Evolutionary conservation across 1,284 basidiomycete species (phyloP).

Genomic region (Cutaneotrichosporon spelunceum): DNA sequence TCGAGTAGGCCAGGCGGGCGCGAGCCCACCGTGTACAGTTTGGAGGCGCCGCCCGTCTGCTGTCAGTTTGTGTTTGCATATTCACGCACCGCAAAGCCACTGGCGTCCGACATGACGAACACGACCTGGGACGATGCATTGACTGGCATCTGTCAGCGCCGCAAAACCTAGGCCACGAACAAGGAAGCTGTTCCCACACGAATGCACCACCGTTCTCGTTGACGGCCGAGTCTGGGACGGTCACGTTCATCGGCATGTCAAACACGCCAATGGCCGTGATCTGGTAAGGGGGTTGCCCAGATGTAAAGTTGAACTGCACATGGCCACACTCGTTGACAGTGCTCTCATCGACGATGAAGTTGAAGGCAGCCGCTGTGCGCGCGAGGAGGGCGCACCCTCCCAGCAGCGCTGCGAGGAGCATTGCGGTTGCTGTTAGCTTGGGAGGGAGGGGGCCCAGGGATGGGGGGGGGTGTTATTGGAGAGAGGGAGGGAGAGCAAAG

Average conservation of each 20-base stretch:
- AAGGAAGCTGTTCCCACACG: constrained; percentile 36
- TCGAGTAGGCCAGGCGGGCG: constrained; percentile 12
- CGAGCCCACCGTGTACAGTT: constrained; percentile 29
- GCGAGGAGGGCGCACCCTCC: not conserved
- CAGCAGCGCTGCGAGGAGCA: constrained; percentile 50
- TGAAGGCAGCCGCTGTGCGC: constrained; percentile 20
- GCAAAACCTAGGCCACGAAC: constrained; percentile 24
- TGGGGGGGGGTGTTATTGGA: not conserved
- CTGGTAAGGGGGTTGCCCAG: constrained; percentile 35
- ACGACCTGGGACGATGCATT: constrained; percentile 32
- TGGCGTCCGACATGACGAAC: constrained; percentile 44
- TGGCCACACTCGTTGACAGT: constrained; percentile 30
- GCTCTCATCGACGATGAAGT: constrained; percentile 27
- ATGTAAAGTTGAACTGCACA: constrained; percentile 30
- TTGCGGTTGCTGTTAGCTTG: constrained; percentile 44
- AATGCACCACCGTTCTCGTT: constrained; percentile 22
- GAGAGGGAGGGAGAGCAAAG: not conserved
- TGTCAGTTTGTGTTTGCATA: constrained; percentile 5
- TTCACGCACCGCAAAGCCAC: constrained; percentile 39
- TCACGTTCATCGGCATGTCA: constrained; percentile 38
- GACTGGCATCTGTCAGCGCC: constrained; percentile 26
- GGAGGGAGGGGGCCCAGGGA: not conserved
- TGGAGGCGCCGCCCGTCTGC: constrained; percentile 42
- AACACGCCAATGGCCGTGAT: constrained; percentile 39
- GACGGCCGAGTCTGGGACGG: constrained; percentile 33